Evolutionary conservation across 306 rosid species (phyloP).

Genomic region (Cicer pinnatifidum): DNA sequence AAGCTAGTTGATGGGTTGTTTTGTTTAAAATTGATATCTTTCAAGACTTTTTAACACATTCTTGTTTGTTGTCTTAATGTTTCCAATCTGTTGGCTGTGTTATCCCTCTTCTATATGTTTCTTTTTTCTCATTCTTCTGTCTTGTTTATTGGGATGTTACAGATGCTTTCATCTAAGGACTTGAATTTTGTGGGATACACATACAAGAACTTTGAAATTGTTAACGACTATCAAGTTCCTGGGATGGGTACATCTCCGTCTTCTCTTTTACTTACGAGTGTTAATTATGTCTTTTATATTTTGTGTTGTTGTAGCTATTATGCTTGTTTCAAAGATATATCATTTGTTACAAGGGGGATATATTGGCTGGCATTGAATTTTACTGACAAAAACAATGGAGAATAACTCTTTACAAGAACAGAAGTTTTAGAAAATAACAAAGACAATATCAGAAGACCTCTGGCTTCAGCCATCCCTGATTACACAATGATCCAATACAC

Average conservation of each 20-base stretch:
- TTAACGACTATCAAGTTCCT: constrained; percentile 95
- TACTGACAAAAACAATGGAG: background rate
- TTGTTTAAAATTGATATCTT: constrained; percentile 18
- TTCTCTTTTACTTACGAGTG: background rate
- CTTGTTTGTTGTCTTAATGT: background rate
- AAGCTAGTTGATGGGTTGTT: constrained; percentile 4
- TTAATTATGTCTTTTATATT: constrained; percentile 6
- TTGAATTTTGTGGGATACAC: constrained; percentile 94
- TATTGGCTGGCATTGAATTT: background rate
- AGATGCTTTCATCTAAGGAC: constrained; percentile 99
- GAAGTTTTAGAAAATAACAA: background rate
- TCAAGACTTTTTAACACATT: background rate
- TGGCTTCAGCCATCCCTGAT: too few species aligned
- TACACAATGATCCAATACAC: too few species aligned
- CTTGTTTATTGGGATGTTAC: constrained; percentile 41
- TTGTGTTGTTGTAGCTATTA: constrained; percentile 1
- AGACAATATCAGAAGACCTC: background rate
- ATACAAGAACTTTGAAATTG: constrained; percentile 91
- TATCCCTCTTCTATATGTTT: background rate
- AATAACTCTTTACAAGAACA: background rate
- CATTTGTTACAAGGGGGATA: constrained; percentile 7
- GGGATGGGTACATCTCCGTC: constrained; percentile 72
- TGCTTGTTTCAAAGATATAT: background rate
- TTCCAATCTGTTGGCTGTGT: background rate
- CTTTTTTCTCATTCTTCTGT: background rate